These are phyloP conservation scores for Lolium rigidum DNA, from an alignment of 176 grass and related monocot species.

Conservation along the genomic window DNA sequence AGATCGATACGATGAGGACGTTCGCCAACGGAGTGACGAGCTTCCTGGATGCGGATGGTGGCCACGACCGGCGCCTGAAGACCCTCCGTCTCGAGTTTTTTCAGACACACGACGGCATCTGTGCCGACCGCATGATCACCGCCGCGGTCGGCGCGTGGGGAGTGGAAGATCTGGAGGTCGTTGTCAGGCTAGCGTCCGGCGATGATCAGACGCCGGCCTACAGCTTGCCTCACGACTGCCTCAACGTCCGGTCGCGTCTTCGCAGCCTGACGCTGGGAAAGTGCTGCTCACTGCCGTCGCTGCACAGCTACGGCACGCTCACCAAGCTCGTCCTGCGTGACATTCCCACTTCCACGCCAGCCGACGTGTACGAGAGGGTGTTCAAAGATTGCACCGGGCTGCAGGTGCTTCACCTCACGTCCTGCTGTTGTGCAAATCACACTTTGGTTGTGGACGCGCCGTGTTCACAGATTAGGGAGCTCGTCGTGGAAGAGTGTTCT, in stretches of 20 bases:
- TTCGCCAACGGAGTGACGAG: too few relatives aligned
- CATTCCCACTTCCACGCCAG: not conserved
- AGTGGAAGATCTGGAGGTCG: slow-evolving; percentile 26
- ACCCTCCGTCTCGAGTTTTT: slow-evolving; percentile 31
- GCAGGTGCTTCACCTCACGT: slow-evolving; percentile 18
- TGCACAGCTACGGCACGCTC: not conserved
- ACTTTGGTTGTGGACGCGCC: too few relatives aligned
- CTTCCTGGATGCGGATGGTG: not conserved
- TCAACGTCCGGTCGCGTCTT: not conserved
- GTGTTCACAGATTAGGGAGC: not conserved
- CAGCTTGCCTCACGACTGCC: slow-evolving; percentile 6
- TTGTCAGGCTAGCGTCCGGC: not conserved
- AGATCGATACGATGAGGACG: too few relatives aligned
- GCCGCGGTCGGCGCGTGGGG: slow-evolving; percentile 5
- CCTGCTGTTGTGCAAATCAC: not conserved
- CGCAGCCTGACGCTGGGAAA: slow-evolving; percentile 24
- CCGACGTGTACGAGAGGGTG: not conserved
- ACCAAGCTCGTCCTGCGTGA: slow-evolving; percentile 19
- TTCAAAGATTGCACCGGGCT: not conserved
- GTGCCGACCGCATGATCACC: not conserved
- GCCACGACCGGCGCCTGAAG: not conserved
- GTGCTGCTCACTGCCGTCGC: not conserved
- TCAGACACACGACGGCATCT: not conserved
- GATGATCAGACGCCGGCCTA: not conserved
- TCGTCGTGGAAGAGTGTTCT: not conserved